These are phyloP conservation scores for Coemansia reversa DNA, from an alignment of 192 early-diverging fungal genomes.

Conservation along the genomic window DNA sequence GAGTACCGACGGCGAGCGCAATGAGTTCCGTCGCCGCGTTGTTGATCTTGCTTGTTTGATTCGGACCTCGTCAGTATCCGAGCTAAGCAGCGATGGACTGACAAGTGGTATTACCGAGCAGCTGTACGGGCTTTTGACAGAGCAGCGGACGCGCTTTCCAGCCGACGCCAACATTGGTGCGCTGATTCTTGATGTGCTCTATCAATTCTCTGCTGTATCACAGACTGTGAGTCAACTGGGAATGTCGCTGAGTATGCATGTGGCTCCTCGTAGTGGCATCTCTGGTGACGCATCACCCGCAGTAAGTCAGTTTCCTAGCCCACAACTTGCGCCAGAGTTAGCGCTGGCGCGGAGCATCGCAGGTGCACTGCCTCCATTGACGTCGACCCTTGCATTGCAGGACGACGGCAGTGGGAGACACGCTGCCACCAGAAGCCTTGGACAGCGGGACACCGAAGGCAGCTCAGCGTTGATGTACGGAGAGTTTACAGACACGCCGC, in stretches of 20 bases:
- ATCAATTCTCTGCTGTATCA: constrained; percentile 53
- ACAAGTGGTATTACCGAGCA: constrained; percentile 46
- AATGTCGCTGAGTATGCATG: constrained; percentile 19
- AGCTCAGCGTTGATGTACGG: not conserved
- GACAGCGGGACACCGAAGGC: constrained; percentile 7
- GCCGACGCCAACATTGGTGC: constrained; percentile 41
- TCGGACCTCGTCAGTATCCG: constrained; percentile 42
- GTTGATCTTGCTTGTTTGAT: constrained; percentile 45
- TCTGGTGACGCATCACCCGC: constrained; percentile 53
- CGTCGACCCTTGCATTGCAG: constrained; percentile 38
- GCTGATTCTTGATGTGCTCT: constrained; percentile 52
- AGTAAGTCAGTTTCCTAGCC: constrained; percentile 50
- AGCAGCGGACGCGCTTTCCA: constrained; percentile 49
- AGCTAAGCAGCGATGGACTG: constrained; percentile 44
- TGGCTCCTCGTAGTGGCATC: constrained; percentile 22
- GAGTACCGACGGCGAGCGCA: constrained; percentile 38
- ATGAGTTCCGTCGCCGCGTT: constrained; percentile 50
- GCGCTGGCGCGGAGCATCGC: constrained; percentile 21
- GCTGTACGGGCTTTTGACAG: constrained; percentile 52
- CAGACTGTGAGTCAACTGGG: constrained; percentile 52
- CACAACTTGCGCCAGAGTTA: constrained; percentile 43
- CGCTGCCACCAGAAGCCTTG: not conserved
- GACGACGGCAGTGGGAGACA: constrained; percentile 9
- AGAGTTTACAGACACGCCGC: constrained; percentile 8
- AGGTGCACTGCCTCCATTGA: constrained; percentile 27